phyloP scores from a whole-genome alignment of 257 asterid species.

The Gentiana macrophylla region DNA sequence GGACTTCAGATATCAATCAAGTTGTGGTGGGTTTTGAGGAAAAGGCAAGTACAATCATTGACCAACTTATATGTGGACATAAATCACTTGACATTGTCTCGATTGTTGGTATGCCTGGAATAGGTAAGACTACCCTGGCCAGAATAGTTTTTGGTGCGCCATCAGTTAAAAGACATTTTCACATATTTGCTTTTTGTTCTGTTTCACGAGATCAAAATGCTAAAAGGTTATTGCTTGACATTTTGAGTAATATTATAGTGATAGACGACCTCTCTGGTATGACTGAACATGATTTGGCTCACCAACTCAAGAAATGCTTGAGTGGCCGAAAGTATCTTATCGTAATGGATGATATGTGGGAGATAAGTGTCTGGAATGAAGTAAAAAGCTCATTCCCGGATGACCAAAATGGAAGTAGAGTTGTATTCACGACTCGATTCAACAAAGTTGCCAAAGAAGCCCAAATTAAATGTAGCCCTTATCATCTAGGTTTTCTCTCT shows the following conservation, averaged over 20 bases:
- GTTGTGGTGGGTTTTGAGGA: constrained; percentile 5
- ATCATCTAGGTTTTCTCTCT: not conserved
- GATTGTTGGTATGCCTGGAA: constrained; percentile 11
- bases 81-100: constrained; percentile 2
- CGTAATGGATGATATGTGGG: constrained; percentile 10
- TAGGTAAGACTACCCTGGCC: constrained; percentile 17
- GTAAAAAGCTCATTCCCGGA: not conserved
- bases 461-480: not conserved
- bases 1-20: not conserved
- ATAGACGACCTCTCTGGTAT: not conserved
- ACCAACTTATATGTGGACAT: not conserved
- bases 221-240: constrained; percentile 3
- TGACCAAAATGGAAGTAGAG: not conserved
- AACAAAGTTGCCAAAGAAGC: not conserved
- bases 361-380: not conserved
- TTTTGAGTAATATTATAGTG: not conserved
- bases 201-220: constrained; percentile 3
- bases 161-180: not conserved
- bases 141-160: constrained; percentile 6
- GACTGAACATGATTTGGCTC: constrained; percentile 3
- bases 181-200: not conserved
- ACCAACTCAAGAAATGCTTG: not conserved
- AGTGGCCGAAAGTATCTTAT: not conserved
- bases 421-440: constrained; percentile 4
- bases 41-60: not conserved